Base-by-base conservation (phyloP, 345 rosid genomes). In the Bruguiera parviflora region DNA sequence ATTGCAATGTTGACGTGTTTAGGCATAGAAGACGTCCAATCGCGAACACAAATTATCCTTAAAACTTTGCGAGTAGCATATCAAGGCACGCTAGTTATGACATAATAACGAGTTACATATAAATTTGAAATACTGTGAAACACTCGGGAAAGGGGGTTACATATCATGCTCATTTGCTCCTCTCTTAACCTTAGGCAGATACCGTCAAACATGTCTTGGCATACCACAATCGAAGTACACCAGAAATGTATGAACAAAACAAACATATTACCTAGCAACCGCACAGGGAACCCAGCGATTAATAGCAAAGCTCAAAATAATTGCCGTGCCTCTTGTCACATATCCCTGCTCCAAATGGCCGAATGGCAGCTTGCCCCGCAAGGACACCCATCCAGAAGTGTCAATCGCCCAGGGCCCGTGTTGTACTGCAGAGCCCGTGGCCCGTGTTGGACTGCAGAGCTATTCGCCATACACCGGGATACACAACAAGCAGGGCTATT, bases 301-400 rank as follows among this genome's bases (percentile, higher is more conserved):
- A 43, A n/a, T 20, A 43, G 15, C 49, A 43, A 5, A 15, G 76
- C 67, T 35, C 70, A 56, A 79, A 75, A 70, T 60, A 79, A 79
- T 71, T 61, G 72, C 57, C 63, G 53, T 64, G 68, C 76, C 70
- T 58, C 9, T 0, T 18, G 27, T 27, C 52, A 51, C 65, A 56
- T 10, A 32, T 58, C 59, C 61, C 75, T 60, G 68, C 78, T 71
- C 70, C 47, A 3, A 1, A 28, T 2, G 55, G 65, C 59, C 29
- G 27, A 65, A 5, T 20, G 32, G 11, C 65, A 0, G 20, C 62
- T 29, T 71, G 16, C 71, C 70, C 53, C 15, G 27, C 53, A n/a
- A 20, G 20, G 35, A 18, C 2, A 31, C 21, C 21, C 71, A n/a
- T 51, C 69, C 65, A 19, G 56, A 49, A 55, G 63, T 1, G 16